Evolutionary conservation across 2,329 filamentous ascomycete species (phyloP).

Genomic region (Diaporthe australafricana): DNA sequence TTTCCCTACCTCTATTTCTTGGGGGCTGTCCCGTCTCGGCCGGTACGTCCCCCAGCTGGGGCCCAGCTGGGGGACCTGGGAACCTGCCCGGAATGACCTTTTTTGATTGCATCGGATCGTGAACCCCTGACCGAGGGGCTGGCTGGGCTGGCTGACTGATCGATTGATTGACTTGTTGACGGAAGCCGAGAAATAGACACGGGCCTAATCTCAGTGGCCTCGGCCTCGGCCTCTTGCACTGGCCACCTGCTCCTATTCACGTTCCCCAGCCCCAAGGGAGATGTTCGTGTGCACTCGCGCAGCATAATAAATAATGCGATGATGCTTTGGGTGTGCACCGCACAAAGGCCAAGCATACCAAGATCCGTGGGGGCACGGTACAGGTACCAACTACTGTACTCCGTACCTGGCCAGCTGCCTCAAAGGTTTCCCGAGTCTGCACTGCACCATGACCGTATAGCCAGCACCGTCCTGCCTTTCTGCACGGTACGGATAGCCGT

Average conservation of each 20-base stretch:
- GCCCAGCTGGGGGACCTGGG: too few species aligned
- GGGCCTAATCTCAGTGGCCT: constrained; percentile 14
- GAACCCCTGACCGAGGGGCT: neutral
- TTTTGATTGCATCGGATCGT: constrained; percentile 11
- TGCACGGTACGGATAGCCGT: neutral
- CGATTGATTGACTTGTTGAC: neutral
- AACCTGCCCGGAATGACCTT: neutral
- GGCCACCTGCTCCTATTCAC: constrained; percentile 1
- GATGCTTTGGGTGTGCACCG: neutral
- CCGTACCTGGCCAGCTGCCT: too few species aligned
- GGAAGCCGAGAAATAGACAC: neutral
- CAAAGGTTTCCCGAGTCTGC: neutral
- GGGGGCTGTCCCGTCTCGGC: neutral
- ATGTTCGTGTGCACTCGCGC: neutral
- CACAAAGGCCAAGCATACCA: neutral
- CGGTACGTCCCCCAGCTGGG: neutral
- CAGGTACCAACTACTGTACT: neutral
- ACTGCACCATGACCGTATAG: neutral
- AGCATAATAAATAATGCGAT: constrained; percentile 2
- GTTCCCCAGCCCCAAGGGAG: neutral
- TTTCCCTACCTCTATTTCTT: neutral
- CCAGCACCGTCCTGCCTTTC: neutral
- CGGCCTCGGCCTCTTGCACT: constrained; percentile 3
- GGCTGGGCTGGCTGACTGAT: neutral
- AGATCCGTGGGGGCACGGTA: constrained; percentile 8